Conservation (phyloP, 768 basidiomycete genomes). For the Lactifluus pinguis region DNA sequence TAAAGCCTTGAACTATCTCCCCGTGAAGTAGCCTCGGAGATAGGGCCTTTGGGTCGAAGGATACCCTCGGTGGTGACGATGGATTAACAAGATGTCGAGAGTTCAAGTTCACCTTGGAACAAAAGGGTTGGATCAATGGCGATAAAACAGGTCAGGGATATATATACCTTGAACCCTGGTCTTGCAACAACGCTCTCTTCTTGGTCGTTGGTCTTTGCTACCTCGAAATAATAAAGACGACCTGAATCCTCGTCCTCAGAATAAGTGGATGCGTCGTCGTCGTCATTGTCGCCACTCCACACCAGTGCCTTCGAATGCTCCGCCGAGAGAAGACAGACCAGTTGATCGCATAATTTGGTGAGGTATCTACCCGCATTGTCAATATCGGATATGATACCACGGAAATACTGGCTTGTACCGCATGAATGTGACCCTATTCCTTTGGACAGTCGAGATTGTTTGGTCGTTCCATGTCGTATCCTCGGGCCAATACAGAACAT, state of each 20-base stretch:
- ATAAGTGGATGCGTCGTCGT: conserved; percentile 22
- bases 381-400: not conserved
- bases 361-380: conserved; percentile 5
- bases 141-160: not conserved
- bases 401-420: conserved; percentile 27
- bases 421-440: conserved; percentile 55
- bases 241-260: conserved; percentile 37
- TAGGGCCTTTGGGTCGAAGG: not conserved
- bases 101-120: not conserved
- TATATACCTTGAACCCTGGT: conserved; percentile 40
- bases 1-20: not conserved
- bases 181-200: conserved; percentile 39
- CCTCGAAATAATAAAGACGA: conserved; percentile 45
- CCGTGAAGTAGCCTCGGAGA: not conserved
- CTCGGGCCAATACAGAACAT: conserved; percentile 54
- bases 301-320: conserved; percentile 39
- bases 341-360: conserved; percentile 37
- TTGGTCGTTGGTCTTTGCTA: conserved; percentile 48
- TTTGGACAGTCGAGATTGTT: conserved; percentile 33
- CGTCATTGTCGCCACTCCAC: conserved; percentile 32
- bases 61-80: not conserved
- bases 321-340: conserved; percentile 41
- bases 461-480: conserved; percentile 48
- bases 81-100: not conserved
- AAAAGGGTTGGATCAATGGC: not conserved